Evolutionary conservation across 306 rosid genomes (phyloP).

Genomic region (Geum urbanum): DNA sequence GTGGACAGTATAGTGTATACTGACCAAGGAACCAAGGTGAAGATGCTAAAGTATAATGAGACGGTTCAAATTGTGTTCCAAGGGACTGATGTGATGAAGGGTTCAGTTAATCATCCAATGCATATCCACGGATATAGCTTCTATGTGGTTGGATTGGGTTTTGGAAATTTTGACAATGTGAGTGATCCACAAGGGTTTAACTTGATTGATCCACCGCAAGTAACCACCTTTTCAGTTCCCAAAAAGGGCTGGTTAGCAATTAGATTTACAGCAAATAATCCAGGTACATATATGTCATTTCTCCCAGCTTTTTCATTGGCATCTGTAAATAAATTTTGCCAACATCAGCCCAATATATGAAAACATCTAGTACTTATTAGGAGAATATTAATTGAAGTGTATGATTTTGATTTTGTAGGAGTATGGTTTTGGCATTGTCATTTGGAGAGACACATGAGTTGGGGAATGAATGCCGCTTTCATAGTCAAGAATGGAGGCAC

Average conservation of each 20-base stretch:
- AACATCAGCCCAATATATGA: too few species aligned
- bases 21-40: conserved; percentile 5
- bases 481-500: conserved; percentile 18
- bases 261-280: conserved; percentile 13
- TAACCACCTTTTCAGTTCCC: conserved; percentile 7
- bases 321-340: too few species aligned
- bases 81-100: conserved; percentile 7
- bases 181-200: conserved; percentile 12
- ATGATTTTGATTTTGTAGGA: background rate
- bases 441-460: conserved; percentile 7
- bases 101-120: conserved; percentile 14
- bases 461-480: conserved; percentile 15
- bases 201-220: conserved; percentile 13
- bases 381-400: background rate
- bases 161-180: background rate
- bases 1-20: background rate
- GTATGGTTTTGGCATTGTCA: conserved; percentile 23
- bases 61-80: conserved; percentile 14
- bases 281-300: conserved; percentile 1
- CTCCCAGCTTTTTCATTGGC: background rate
- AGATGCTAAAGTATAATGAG: conserved; percentile 16
- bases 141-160: conserved; percentile 3
- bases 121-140: conserved; percentile 20
- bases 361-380: too few species aligned
- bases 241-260: conserved; percentile 14